phyloP scores from a whole-genome alignment of 805 yeast species.

The Scheffersomyces coipomensis region DNA sequence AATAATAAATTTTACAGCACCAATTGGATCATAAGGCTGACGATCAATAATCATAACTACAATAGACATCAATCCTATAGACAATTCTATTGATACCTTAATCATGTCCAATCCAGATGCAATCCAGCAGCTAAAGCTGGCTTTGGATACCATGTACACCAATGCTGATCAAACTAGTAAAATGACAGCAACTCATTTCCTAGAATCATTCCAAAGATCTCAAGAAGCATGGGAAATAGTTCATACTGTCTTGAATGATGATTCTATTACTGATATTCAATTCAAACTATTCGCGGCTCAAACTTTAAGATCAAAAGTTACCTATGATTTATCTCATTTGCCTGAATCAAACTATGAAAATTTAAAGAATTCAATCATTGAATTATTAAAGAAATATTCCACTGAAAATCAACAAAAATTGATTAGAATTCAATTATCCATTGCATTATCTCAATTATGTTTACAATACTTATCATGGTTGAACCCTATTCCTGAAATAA shows the following conservation, averaged over 20 bases:
- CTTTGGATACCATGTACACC: conserved; percentile 50
- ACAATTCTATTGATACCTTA: not conserved
- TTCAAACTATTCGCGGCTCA: conserved; percentile 85
- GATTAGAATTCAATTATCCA: conserved; percentile 78
- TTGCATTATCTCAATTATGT: conserved; percentile 79
- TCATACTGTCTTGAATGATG: conserved; percentile 49
- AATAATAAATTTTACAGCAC: too few relatives aligned
- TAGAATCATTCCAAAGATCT: conserved; percentile 83
- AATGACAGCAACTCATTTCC: conserved; percentile 48
- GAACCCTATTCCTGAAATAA: conserved; percentile 67
- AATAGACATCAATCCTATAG: not conserved
- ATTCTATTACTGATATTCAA: conserved; percentile 42
- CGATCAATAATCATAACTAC: not conserved
- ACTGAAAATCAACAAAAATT: conserved; percentile 43
- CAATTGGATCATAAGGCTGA: too few relatives aligned
- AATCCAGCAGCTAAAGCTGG: conserved; percentile 36
- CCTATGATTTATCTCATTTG: conserved; percentile 69
- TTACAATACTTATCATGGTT: conserved; percentile 76
- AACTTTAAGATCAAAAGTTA: conserved; percentile 80
- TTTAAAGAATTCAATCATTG: conserved; percentile 68
- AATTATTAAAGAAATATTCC: conserved; percentile 49
- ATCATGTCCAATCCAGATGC: conserved; percentile 3
- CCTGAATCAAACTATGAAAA: conserved; percentile 54
- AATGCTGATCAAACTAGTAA: conserved; percentile 44
- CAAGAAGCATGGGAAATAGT: conserved; percentile 76